Base-by-base conservation (phyloP, 345 rosid species). In the Cardamine resedifolia region DNA sequence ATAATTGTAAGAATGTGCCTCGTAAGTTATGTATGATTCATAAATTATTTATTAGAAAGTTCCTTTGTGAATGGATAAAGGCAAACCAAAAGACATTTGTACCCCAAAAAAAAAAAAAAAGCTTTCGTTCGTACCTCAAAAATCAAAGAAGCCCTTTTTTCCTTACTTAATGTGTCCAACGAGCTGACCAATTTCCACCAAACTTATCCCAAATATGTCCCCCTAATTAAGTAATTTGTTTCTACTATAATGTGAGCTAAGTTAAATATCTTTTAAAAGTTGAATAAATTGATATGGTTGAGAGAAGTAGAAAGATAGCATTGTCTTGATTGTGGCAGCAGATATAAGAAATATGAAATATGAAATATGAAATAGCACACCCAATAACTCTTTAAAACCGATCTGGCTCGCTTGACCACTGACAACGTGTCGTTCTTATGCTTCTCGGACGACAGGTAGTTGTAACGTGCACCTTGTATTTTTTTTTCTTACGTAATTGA, bases 141-240 rank as follows among this genome's bases (percentile, higher is more conserved):
- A 77, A 70, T 77, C 76, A 64, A 77, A 64, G 61, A 70, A 70
- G 19, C 23, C 61, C 34, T 56, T 70, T 69, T 76, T 76, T 70
- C 64, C 15, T 76, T 61, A 30, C 64, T 62, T 77, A 71, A 59
- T 79, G 72, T 51, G 82, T 68, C 43, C 79, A 75, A 62, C 45
- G 77, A 70, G 81, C 78, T 49, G 71, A 79, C 82, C 70, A 58
- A 72, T 51, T 69, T 70, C 15, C 58, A 83, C 77, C 82, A 72
- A 63, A 76, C 78, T 26, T 74, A 50, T 28, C 74, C 77, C 66
- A 58, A 69, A 48, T 64, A 26, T 64, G 65, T 77, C 44, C 51
- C 56, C 48, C 81, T 64, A 39, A 30, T 24, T 71, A 47, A 55
- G 28, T 38, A 38, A 69, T 66, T 34, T 19, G 33, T 6, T 39